Percentiles rank a stretch among this genome's conserved stretches.
Evolutionary conservation across 768 basidiomycete genomes (phyloP).

Genomic region (Amanita muscaria): DNA sequence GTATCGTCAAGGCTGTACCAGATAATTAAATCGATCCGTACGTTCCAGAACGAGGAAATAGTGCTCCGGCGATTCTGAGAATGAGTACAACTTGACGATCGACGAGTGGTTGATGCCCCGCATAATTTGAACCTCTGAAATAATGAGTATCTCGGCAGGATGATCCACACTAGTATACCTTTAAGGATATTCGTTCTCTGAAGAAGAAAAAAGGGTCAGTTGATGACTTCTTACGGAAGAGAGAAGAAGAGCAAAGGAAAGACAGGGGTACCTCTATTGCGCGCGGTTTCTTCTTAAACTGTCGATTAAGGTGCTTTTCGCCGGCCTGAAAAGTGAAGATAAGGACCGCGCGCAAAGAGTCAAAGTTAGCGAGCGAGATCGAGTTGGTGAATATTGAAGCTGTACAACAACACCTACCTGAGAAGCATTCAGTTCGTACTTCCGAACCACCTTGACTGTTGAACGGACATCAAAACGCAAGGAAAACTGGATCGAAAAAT

Average conservation of each 20-base stretch:
- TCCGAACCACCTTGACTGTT: constrained; percentile 88
- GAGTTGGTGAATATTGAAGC: constrained; percentile 15
- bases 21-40: constrained; percentile 28
- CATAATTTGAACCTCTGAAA: constrained; percentile 97
- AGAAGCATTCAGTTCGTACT: constrained; percentile 81
- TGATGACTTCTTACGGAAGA: constrained; percentile 10
- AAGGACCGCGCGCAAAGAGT: constrained; percentile 24
- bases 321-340: constrained; percentile 49
- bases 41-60: constrained; percentile 93
- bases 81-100: constrained; percentile 85
- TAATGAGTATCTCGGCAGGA: constrained; percentile 7
- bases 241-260: constrained; percentile 9
- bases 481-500: constrained; percentile 8
- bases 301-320: constrained; percentile 86
- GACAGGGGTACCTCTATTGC: constrained; percentile 83
- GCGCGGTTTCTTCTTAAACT: constrained; percentile 96
- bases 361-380: constrained; percentile 16
- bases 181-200: constrained; percentile 98
- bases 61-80: constrained; percentile 86
- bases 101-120: constrained; percentile 87
- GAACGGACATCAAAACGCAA: constrained; percentile 14
- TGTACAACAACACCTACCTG: constrained; percentile 59
- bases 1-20: constrained; percentile 10
- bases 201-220: constrained; percentile 24
- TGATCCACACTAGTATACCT: constrained; percentile 34